Percentiles rank a stretch among this genome's conserved stretches.
Evolutionary conservation across 2,329 filamentous ascomycete genomes (phyloP).

Genomic region (Penicillium sp.): DNA sequence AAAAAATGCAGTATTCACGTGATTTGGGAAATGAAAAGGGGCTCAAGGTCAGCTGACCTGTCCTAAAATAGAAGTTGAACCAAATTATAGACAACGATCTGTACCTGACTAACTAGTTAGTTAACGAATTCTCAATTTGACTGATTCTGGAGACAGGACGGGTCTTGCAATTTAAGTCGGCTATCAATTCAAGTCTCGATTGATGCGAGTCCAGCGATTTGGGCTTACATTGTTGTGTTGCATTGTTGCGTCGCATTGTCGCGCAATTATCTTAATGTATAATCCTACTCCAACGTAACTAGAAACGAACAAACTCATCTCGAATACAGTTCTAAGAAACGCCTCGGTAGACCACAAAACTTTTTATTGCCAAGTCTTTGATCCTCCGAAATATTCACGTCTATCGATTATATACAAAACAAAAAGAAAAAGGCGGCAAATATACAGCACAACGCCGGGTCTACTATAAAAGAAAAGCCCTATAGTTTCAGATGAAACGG

Average conservation of each 20-base stretch:
- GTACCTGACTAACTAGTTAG: too few relatives aligned
- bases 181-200: background rate
- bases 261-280: background rate
- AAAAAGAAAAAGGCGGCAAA: background rate
- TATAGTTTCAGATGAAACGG: background rate
- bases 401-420: background rate
- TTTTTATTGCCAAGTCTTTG: background rate
- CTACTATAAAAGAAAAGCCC: conserved; percentile 4
- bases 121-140: too few relatives aligned
- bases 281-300: too few relatives aligned
- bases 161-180: background rate
- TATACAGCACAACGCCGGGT: conserved; percentile 1
- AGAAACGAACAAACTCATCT: background rate
- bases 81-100: too few relatives aligned
- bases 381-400: background rate
- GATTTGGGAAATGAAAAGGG: too few relatives aligned
- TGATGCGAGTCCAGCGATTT: background rate
- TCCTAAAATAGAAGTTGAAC: too few relatives aligned
- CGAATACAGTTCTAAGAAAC: background rate
- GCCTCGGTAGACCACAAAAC: background rate
- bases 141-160: background rate
- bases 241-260: too few relatives aligned
- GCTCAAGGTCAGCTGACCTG: too few relatives aligned
- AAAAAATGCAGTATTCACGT: too few relatives aligned
- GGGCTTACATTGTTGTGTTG: background rate